Percentiles rank a stretch among this genome's conserved stretches.
Evolutionary conservation across 1,284 basidiomycete genomes (phyloP).

Genomic region (Cryptococcus sp.): DNA sequence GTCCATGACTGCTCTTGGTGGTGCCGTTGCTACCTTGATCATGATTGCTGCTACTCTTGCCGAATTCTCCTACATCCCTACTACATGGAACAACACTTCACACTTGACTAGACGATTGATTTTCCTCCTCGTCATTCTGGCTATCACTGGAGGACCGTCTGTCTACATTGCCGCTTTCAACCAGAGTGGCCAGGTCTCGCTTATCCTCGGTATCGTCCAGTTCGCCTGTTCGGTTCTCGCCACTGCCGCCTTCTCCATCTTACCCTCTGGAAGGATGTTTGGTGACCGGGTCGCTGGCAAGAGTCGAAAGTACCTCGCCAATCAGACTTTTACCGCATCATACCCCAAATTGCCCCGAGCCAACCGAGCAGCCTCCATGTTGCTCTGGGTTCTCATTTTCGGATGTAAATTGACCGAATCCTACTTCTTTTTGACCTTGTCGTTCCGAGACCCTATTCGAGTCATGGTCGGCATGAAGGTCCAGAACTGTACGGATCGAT

Average conservation of each 20-base stretch:
- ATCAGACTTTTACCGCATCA: conserved; percentile 91
- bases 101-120: conserved; percentile 81
- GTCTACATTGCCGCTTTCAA: conserved; percentile 80
- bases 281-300: conserved; percentile 91
- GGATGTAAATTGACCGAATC: conserved; percentile 91
- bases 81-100: conserved; percentile 95
- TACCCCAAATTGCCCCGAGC: conserved; percentile 68
- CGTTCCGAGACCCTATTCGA: conserved; percentile 82
- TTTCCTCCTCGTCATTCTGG: conserved; percentile 79
- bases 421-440: conserved; percentile 90
- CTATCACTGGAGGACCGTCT: conserved; percentile 78
- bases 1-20: conserved; percentile 85
- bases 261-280: conserved; percentile 85
- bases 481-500: conserved; percentile 75
- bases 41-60: conserved; percentile 89
- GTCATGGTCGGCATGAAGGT: conserved; percentile 93
- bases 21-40: conserved; percentile 81
- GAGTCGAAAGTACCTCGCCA: conserved; percentile 87
- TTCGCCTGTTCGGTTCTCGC: conserved; percentile 81
- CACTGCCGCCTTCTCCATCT: conserved; percentile 73
- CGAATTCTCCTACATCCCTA: conserved; percentile 93
- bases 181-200: conserved; percentile 60
- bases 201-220: conserved; percentile 86
- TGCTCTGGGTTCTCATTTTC: conserved; percentile 84
- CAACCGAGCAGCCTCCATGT: conserved; percentile 63